Percentiles rank a stretch among this genome's conserved stretches.
Evolutionary conservation across 768 basidiomycete species (phyloP).

Genomic region (Calocybe indica): DNA sequence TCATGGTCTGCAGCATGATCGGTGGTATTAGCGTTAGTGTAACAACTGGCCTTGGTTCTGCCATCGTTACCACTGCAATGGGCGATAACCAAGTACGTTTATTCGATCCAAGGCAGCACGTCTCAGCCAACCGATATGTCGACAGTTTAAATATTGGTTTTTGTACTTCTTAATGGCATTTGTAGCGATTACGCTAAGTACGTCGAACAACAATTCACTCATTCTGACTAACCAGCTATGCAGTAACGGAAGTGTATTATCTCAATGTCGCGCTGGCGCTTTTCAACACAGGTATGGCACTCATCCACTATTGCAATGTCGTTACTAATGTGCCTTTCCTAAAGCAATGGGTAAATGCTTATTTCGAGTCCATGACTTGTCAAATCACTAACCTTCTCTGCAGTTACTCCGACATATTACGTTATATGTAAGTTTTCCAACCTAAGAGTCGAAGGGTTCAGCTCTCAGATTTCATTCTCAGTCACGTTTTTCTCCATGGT

Average conservation of each 20-base stretch:
- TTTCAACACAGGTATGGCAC: conserved; percentile 76
- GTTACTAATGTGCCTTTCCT: conserved; percentile 44
- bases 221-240: conserved; percentile 8
- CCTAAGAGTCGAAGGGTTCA: not conserved
- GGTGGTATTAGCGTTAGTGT: conserved; percentile 94
- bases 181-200: conserved; percentile 75
- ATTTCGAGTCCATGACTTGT: not conserved
- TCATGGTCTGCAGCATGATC: conserved; percentile 92
- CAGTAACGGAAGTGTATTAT: conserved; percentile 90
- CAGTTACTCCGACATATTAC: conserved; percentile 85
- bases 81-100: conserved; percentile 69
- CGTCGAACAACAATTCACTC: conserved; percentile 19
- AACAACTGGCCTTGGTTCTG: conserved; percentile 87
- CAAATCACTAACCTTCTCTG: conserved; percentile 11
- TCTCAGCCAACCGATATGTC: conserved; percentile 2
- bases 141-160: conserved; percentile 87
- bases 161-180: conserved; percentile 85
- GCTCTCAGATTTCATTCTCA: conserved; percentile 16
- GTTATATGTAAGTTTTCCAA: conserved; percentile 56
- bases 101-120: not conserved
- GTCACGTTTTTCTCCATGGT: conserved; percentile 84
- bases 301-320: conserved; percentile 26
- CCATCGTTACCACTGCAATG: conserved; percentile 75
- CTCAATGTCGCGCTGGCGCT: conserved; percentile 93
- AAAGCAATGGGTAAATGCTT: conserved; percentile 10